phyloP scores from a whole-genome alignment of 2,329 filamentous ascomycete species.

The Juglanconis sp. region DNA sequence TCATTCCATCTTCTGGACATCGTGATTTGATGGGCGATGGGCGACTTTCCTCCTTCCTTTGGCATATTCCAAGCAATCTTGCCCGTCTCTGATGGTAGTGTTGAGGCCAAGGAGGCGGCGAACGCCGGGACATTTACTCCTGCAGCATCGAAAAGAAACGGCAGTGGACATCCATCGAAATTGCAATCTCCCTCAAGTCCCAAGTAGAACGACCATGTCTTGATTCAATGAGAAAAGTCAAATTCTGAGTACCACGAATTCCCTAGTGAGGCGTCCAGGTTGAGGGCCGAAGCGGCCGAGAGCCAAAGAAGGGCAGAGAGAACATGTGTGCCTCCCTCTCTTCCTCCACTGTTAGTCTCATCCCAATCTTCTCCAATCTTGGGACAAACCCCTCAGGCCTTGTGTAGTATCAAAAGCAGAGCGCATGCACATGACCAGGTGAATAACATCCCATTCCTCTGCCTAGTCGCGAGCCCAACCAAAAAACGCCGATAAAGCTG shows the following conservation, averaged over 20 bases:
- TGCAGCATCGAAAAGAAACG: no score
- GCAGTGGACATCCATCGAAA: no score
- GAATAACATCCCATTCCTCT: slow-evolving; percentile 4
- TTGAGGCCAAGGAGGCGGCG: no score
- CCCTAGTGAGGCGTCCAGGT: neutral
- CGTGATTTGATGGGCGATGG: no score
- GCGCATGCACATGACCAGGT: neutral
- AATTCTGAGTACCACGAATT: slow-evolving; percentile 1
- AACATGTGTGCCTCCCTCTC: neutral
- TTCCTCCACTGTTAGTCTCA: neutral
- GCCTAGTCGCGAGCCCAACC: slow-evolving; percentile 12
- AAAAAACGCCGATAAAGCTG: slow-evolving; percentile 17
- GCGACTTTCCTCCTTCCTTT: no score
- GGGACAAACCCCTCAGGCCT: neutral
- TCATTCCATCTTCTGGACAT: no score
- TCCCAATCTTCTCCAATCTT: neutral
- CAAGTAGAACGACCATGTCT: no score
- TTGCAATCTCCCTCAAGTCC: no score
- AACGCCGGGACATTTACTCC: no score
- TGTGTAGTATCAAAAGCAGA: slow-evolving; percentile 1
- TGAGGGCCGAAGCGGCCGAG: neutral
- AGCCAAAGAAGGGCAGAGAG: neutral
- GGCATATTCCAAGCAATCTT: no score
- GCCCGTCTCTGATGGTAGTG: no score
- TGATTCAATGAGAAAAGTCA: neutral